Percentiles rank a stretch among this genome's conserved stretches.
These are phyloP conservation scores for Mariannaea elegans DNA, from an alignment of 2,329 filamentous ascomycete species.

Conservation along the genomic window DNA sequence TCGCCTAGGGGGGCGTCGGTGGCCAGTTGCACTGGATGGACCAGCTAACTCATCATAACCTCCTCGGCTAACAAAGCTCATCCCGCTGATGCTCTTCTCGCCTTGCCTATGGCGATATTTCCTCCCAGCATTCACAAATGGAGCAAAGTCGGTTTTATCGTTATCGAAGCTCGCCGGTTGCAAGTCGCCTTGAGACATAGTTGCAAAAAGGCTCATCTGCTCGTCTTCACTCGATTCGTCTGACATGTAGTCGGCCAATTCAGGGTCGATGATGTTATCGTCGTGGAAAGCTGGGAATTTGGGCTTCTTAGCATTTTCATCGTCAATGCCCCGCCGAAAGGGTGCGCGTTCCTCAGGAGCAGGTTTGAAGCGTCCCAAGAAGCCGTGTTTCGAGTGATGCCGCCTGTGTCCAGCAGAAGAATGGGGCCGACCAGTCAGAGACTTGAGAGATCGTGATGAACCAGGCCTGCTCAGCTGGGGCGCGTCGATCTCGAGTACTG, in stretches of 20 bases:
- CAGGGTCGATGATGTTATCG: slow-evolving; percentile 98
- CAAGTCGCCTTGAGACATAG: slow-evolving; percentile 72
- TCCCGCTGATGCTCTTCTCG: slow-evolving; percentile 78
- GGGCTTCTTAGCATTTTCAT: slow-evolving; percentile 71
- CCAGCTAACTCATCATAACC: slow-evolving; percentile 68
- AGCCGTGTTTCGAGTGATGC: slow-evolving; percentile 87
- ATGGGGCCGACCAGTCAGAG: slow-evolving; percentile 75
- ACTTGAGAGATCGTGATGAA: slow-evolving; percentile 89
- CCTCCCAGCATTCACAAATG: slow-evolving; percentile 76
- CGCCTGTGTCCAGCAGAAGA: slow-evolving; percentile 80
- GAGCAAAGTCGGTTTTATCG: slow-evolving; percentile 77
- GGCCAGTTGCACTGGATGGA: slow-evolving; percentile 65
- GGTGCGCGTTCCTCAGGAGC: slow-evolving; percentile 83
- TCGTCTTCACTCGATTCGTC: slow-evolving; percentile 95
- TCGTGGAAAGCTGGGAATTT: slow-evolving; percentile 93
- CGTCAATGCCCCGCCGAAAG: slow-evolving; percentile 77
- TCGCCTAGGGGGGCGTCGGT: slow-evolving; percentile 70
- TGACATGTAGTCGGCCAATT: slow-evolving; percentile 93
- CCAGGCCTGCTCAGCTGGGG: slow-evolving; percentile 88
- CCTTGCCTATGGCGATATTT: slow-evolving; percentile 78
- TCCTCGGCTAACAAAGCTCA: slow-evolving; percentile 75
- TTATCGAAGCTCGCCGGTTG: slow-evolving; percentile 74
- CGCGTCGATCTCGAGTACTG: slow-evolving; percentile 88
- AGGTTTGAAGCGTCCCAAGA: slow-evolving; percentile 78
- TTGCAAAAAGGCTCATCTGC: slow-evolving; percentile 85